Conservation (phyloP, 768 basidiomycete genomes). For the Psilocybe azurescens region DNA sequence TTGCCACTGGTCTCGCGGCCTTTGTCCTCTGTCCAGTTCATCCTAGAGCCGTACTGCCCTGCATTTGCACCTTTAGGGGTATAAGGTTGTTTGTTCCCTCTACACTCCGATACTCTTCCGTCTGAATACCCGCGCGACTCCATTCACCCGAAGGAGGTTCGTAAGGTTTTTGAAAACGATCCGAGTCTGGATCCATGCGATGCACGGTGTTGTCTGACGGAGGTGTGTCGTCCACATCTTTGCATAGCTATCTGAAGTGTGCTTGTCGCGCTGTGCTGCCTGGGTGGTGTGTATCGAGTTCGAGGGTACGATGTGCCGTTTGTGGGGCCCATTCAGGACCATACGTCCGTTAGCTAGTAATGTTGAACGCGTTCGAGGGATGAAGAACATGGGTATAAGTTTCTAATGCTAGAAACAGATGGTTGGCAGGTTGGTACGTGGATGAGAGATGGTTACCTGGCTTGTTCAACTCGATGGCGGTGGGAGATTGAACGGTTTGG, state of each 20-base stretch:
- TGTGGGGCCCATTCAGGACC: neutral
- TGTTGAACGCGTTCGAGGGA: neutral
- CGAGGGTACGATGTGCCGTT: neutral
- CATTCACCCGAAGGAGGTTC: slow-evolving; percentile 53
- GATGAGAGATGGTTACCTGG: neutral
- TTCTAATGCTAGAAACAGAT: neutral
- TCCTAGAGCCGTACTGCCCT: slow-evolving; percentile 32
- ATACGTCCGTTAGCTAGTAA: neutral
- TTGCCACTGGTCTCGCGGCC: slow-evolving; percentile 37
- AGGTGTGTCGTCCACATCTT: slow-evolving; percentile 26
- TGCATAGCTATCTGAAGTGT: slow-evolving; percentile 26
- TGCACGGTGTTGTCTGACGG: slow-evolving; percentile 22
- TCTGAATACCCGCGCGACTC: slow-evolving; percentile 45
- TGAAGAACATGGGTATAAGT: neutral
- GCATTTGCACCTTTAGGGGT: slow-evolving; percentile 34
- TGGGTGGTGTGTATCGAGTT: slow-evolving; percentile 12
- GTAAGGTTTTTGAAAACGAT: slow-evolving; percentile 39
- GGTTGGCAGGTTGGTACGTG: neutral
- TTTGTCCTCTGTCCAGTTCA: slow-evolving; percentile 34
- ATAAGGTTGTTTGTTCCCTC: slow-evolving; percentile 37
- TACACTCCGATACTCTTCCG: slow-evolving; percentile 38
- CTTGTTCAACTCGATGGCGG: neutral
- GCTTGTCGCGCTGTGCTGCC: neutral
- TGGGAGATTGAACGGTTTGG: neutral
- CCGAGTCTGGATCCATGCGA: slow-evolving; percentile 24